Evolutionary conservation across 192 early-diverging fungal species (phyloP), one percentile per base, ranked within the genome.

Genomic region (Coemansia sp.): DNA sequence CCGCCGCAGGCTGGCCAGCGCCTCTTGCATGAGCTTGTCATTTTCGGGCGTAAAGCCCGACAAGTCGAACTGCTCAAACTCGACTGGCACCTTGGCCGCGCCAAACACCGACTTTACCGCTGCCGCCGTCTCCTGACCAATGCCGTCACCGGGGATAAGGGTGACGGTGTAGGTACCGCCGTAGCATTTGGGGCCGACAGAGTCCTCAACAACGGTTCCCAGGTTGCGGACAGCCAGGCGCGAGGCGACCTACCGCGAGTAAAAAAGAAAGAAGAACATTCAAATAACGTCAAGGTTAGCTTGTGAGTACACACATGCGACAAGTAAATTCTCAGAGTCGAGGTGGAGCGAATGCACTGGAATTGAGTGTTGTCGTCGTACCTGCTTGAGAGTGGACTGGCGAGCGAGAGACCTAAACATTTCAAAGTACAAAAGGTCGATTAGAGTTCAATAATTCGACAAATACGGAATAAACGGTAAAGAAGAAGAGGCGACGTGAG

Each of bases 11-110:
- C 93, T 95, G 71, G 91, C 93, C 70, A 97, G 85, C 32, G 94
- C 94, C 77, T 95, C 89, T 80, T 95, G 89, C 86, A 95, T 89
- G 49, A 93, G 84, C 27, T 62, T 82, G 70, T 94, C 94, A 64
- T 92, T 92, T 55, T 87, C 86, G 38, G 89, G 87, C 53, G 94
- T 92, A 79, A 94, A 92, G 41, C 94, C 95, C 64, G 95, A 92
- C 59, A 99, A 88, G 79, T 99, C 95, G 65, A 92, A 96, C 84
- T 97, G 95, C 82, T 99, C 96, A 86, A 92, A 99, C 77, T 97
- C 91, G 64, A 99, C 89, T 20, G 97, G 97, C 27, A 95, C 94
- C 59, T 91, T 88, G 73, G 91, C 91, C 18, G 95, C 96, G 71
- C 87, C 89, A 85, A 99, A 99, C 60, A 99, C 88, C 58, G 91